Evolutionary conservation across 306 rosid genomes (phyloP).

Genomic region (Pyrus bretschneideri): DNA sequence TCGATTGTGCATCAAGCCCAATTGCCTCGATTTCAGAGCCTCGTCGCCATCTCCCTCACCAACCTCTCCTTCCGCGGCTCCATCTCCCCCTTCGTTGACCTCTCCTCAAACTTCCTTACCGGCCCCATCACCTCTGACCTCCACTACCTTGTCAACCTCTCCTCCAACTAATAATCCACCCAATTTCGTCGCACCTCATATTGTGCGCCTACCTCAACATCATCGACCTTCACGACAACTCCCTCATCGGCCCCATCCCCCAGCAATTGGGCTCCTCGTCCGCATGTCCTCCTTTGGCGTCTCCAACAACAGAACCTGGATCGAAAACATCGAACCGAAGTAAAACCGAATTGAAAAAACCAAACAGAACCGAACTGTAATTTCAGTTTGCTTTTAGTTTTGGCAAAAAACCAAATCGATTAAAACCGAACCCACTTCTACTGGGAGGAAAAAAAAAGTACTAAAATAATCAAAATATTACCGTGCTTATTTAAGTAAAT

Average conservation of each 20-base stretch:
- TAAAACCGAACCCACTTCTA: too few species aligned
- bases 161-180: slow-evolving; percentile 52
- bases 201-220: slow-evolving; percentile 85
- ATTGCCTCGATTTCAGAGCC: too few species aligned
- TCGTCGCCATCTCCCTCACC: slow-evolving; percentile 21
- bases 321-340: too few species aligned
- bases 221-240: slow-evolving; percentile 72
- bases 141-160: slow-evolving; percentile 63
- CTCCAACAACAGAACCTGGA: slow-evolving; percentile 36
- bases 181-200: slow-evolving; percentile 77
- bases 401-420: too few species aligned
- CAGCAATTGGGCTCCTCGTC: slow-evolving; percentile 71
- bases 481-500: too few species aligned
- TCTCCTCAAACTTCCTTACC: slow-evolving; percentile 58
- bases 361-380: too few species aligned
- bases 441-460: too few species aligned
- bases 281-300: slow-evolving; percentile 79
- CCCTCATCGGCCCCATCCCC: slow-evolving; percentile 66
- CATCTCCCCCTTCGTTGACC: slow-evolving; percentile 42
- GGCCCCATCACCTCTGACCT: slow-evolving; percentile 80
- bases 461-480: too few species aligned
- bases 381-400: too few species aligned
- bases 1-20: too few species aligned
- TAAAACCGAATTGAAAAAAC: too few species aligned
- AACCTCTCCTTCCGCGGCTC: slow-evolving; percentile 54